Base-by-base conservation (phyloP, 164 flowering plant species). In the Protea cynaroides region DNA sequence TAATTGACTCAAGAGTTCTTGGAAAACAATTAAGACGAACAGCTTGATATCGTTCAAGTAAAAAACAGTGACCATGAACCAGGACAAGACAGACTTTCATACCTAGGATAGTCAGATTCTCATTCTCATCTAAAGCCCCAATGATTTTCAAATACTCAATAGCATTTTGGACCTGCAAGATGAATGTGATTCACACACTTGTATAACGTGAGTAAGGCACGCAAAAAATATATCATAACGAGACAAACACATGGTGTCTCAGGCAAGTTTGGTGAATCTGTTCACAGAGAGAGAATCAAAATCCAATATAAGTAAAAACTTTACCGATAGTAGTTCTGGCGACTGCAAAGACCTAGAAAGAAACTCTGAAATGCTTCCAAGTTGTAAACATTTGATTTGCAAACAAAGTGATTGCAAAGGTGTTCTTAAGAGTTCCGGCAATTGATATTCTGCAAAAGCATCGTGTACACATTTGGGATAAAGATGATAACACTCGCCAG, bases 401-500 rank as follows among this genome's bases (percentile, higher is more conserved):
- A 94, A 65, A 69, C 97, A 91, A 25, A 92, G 90, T 8, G 99
- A 94, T 79, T 92, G 97, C 79, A 94, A 68, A 63, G 99, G 99
- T 10, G 97, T 94, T 71, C 97, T 86, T 66, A 92, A 75, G 74
- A 94, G 86, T 79, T 94, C 97, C 38, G 99, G 99, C 68, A 91
- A 75, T 63, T 91, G 99, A 76, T 85, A 82, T 43, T 94, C 97
- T 10, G 88, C 81, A 81, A 94, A 94, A 66, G 96, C 86, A 70
- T 88, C 89, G 82, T 83, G 83, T 11, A 94, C 96, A 70, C 97
- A 89, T 79, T 82, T 82, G 56, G 99, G 99, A 73, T 89, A 94
- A 47, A 94, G 89, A 81, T 84, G 96, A 71, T 83, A 94, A 73
- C 97, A 94, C 73, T 89, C 90, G 57, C 99, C 97, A 21, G 96